phyloP scores from a whole-genome alignment of 192 early-diverging fungal genomes.

The Umbelopsis vinacea region DNA sequence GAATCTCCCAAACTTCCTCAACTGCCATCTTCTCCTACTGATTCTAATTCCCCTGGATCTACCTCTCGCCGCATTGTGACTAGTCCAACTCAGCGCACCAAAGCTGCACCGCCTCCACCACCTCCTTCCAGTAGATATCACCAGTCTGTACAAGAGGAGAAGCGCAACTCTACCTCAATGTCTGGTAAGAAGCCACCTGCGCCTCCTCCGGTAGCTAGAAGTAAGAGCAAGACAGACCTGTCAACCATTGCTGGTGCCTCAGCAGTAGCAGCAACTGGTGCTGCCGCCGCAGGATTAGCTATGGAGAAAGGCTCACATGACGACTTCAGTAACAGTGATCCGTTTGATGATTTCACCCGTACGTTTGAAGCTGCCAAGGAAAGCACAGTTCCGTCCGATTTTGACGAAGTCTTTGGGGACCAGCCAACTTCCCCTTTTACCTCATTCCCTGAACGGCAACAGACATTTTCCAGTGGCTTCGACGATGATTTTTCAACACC shows the following conservation, averaged over 20 bases:
- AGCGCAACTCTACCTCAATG: background rate
- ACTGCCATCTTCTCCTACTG: background rate
- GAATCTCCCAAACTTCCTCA: background rate
- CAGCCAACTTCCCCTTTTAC: background rate
- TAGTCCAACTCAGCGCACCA: background rate
- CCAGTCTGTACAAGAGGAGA: background rate
- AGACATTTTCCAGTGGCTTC: background rate
- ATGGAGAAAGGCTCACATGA: background rate
- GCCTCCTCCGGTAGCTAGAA: background rate
- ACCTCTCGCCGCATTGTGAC: background rate
- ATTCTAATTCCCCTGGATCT: background rate
- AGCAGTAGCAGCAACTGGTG: background rate
- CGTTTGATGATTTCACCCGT: conserved; percentile 17
- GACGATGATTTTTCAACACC: conserved; percentile 3
- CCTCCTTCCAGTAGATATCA: conserved; percentile 18
- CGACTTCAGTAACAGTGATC: conserved; percentile 6
- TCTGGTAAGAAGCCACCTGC: conserved; percentile 4
- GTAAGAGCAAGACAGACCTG: conserved; percentile 5
- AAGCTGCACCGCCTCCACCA: conserved; percentile 11
- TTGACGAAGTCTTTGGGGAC: conserved; percentile 17
- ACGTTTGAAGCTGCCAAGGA: conserved; percentile 10
- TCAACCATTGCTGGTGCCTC: background rate
- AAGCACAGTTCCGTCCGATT: background rate
- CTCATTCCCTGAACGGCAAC: conserved; percentile 8
- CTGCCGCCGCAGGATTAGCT: background rate